Evolutionary conservation across 352 stramenopile species (phyloP).

Genomic region (Globisporangium acanthophoron): DNA sequence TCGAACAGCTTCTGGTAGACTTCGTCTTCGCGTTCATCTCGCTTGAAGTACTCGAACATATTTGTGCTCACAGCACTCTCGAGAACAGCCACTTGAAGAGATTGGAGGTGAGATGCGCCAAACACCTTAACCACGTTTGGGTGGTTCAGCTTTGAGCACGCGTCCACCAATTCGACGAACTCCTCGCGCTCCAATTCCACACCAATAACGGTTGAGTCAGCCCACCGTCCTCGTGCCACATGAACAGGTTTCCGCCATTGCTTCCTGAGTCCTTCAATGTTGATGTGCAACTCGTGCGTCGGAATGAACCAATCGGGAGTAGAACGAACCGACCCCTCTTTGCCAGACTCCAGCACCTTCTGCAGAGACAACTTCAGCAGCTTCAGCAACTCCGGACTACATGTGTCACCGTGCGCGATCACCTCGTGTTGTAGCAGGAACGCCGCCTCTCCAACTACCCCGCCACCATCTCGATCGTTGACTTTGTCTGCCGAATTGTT

Average conservation of each 20-base stretch:
- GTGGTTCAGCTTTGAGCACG: conserved; percentile 27
- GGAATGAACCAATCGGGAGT: background rate
- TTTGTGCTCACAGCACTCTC: background rate
- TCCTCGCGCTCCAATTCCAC: background rate
- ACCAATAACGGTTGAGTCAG: too few relatives aligned
- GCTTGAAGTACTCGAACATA: conserved; percentile 1
- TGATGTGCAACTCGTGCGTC: background rate
- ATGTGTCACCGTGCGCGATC: background rate
- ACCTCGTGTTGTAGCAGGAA: background rate
- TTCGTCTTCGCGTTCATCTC: background rate
- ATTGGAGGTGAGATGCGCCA: conserved; percentile 15
- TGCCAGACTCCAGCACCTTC: background rate
- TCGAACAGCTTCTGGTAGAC: conserved; percentile 7
- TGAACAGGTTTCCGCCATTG: background rate
- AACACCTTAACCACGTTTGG: conserved; percentile 17
- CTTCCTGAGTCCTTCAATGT: background rate
- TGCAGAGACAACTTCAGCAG: background rate
- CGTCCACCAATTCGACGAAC: background rate
- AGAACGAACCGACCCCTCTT: too few relatives aligned
- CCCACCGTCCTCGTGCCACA: conserved; percentile 20
- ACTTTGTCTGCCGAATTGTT: too few relatives aligned
- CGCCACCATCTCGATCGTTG: too few relatives aligned
- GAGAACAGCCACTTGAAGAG: background rate
- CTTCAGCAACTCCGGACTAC: background rate
- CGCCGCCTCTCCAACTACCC: too few relatives aligned